phyloP scores from a whole-genome alignment of 2,329 filamentous ascomycete species.

The Colletotrichum phormii region DNA sequence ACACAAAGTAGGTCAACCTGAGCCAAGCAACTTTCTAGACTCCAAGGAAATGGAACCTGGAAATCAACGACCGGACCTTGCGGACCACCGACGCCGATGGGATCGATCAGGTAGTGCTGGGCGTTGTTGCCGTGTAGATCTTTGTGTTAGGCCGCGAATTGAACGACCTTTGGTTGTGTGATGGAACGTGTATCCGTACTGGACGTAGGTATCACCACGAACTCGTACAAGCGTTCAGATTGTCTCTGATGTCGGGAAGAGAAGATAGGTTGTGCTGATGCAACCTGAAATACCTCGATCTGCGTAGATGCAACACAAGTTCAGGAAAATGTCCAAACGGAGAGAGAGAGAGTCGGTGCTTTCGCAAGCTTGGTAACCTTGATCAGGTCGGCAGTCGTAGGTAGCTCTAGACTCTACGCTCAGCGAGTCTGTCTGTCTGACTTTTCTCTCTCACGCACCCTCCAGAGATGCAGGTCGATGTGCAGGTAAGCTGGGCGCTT shows the following conservation, averaged over 20 bases:
- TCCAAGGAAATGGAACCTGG: not conserved
- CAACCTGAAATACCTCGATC: not conserved
- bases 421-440: not conserved
- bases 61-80: conserved; percentile 1
- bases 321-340: conserved; percentile 4
- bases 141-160: not conserved
- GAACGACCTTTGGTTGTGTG: not conserved
- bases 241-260: not conserved
- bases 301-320: not conserved
- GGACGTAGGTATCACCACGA: not conserved
- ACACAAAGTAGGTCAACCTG: not conserved
- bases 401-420: not conserved
- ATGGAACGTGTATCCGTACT: not conserved
- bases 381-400: not conserved
- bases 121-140: not conserved
- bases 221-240: not conserved
- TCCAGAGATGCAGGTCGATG: not conserved
- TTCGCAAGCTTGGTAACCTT: not conserved
- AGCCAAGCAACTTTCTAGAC: no score
- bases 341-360: conserved; percentile 13
- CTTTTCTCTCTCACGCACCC: not conserved
- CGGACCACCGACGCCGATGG: conserved; percentile 8
- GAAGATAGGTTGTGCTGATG: not conserved
- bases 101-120: not conserved
- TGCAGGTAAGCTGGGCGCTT: not conserved